Evolutionary conservation across 768 basidiomycete species (phyloP).

Genomic region (Holtermannia corniformis): DNA sequence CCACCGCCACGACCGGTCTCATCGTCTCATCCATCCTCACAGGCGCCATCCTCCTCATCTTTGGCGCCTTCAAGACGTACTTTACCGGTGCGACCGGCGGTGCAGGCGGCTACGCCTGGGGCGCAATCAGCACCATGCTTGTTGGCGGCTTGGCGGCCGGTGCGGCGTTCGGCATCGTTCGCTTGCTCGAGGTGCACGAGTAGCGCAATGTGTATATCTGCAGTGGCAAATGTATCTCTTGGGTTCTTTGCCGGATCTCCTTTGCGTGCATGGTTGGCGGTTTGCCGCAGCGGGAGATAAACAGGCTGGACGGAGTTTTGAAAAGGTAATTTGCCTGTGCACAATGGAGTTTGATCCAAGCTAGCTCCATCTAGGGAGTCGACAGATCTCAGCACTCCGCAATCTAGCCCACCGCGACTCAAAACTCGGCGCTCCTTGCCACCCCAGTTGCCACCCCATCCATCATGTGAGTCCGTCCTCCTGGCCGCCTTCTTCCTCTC

Average conservation of each 20-base stretch:
- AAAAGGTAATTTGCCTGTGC: no score
- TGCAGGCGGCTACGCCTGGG: constrained; percentile 65
- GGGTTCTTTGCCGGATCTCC: no score
- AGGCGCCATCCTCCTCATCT: constrained; percentile 72
- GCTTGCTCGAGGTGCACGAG: constrained; percentile 44
- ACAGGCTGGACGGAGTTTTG: no score
- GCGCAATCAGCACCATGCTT: constrained; percentile 71
- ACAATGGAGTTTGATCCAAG: no score
- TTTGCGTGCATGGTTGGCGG: not conserved
- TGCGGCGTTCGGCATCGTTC: constrained; percentile 56
- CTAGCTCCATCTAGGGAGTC: no score
- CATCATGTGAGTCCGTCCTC: no score
- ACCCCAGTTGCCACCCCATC: no score
- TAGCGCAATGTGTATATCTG: not conserved
- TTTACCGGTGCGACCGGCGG: constrained; percentile 50
- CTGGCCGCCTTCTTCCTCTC: no score
- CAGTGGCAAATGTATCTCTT: not conserved
- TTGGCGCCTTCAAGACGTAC: constrained; percentile 82
- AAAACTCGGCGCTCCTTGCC: no score
- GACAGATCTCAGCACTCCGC: no score
- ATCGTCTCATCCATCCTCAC: constrained; percentile 59
- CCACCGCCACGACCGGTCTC: constrained; percentile 50
- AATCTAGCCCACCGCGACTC: no score
- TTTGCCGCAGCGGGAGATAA: no score
- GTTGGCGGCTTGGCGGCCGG: constrained; percentile 88